phyloP scores from a whole-genome alignment of 106 monocot genomes.

The Dendrobium nobile region DNA sequence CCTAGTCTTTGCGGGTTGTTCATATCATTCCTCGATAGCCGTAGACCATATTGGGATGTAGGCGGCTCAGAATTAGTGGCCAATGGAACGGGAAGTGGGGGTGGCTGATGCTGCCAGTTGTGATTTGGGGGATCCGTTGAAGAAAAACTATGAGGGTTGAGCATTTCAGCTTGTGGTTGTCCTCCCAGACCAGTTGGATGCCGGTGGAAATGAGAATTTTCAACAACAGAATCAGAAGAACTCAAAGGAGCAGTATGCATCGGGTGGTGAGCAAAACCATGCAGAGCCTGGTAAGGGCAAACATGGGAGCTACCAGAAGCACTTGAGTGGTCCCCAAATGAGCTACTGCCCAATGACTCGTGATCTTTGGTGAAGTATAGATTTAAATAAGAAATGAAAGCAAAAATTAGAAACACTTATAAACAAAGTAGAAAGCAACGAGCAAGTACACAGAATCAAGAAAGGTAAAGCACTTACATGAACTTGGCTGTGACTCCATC shows the following conservation, averaged over 20 bases:
- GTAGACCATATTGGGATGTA: constrained; percentile 22
- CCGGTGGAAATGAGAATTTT: constrained; percentile 27
- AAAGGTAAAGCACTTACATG: constrained; percentile 28
- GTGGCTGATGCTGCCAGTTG: constrained; percentile 23
- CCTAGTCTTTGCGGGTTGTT: constrained; percentile 38
- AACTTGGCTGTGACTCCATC: constrained; percentile 29
- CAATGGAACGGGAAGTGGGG: constrained; percentile 15
- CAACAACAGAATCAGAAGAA: constrained; percentile 25
- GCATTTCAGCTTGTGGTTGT: constrained; percentile 24
- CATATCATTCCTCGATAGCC: constrained; percentile 31
- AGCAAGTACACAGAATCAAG: neutral
- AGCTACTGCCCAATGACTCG: constrained; percentile 23
- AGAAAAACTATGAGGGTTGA: constrained; percentile 29
- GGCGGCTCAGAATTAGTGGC: constrained; percentile 32
- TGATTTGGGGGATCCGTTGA: constrained; percentile 30
- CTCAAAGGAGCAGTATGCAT: constrained; percentile 26
- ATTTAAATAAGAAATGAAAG: neutral
- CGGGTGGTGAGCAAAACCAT: constrained; percentile 10
- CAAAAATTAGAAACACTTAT: neutral
- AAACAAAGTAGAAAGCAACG: neutral
- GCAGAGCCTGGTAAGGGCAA: constrained; percentile 45
- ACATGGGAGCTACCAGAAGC: constrained; percentile 26
- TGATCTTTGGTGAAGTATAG: constrained; percentile 24
- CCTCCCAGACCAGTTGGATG: constrained; percentile 4
- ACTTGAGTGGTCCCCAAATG: constrained; percentile 34